Evolutionary conservation across 306 rosid species (phyloP).

Genomic region (Citrullus colocynthis): DNA sequence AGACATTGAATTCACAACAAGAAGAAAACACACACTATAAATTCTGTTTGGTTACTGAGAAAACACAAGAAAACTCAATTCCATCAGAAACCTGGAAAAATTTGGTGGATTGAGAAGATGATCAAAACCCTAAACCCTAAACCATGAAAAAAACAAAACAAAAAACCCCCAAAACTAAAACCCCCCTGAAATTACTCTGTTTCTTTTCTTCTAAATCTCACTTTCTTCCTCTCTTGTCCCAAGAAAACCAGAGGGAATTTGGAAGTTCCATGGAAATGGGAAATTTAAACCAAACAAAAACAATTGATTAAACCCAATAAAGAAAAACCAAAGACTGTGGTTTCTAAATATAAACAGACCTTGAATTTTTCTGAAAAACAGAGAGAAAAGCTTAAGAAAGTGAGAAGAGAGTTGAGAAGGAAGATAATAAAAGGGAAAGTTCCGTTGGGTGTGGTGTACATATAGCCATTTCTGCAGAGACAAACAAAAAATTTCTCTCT

Average conservation of each 20-base stretch:
- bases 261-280: not conserved
- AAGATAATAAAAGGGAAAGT: slow-evolving; percentile 22
- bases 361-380: not conserved
- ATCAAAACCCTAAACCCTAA: not conserved
- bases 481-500: slow-evolving; percentile 7
- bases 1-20: slow-evolving; percentile 32
- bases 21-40: not conserved
- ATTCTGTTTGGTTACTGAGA: slow-evolving; percentile 2
- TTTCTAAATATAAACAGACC: not conserved
- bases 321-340: not conserved
- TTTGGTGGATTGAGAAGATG: not conserved
- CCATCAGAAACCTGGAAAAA: not conserved
- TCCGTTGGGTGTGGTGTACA: slow-evolving; percentile 26
- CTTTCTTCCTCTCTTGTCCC: not conserved
- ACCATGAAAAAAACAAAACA: not conserved
- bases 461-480: slow-evolving; percentile 20
- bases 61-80: not conserved
- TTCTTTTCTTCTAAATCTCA: not conserved
- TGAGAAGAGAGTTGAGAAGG: slow-evolving; percentile 3
- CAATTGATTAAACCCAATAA: not conserved
- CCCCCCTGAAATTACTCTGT: not conserved
- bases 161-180: not conserved
- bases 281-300: not conserved
- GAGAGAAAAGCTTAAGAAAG: not conserved
- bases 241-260: not conserved